Evolutionary conservation across 257 asterid species (phyloP), one percentile per base, ranked within the genome.

Genomic region (Nicotiana tabacum): DNA sequence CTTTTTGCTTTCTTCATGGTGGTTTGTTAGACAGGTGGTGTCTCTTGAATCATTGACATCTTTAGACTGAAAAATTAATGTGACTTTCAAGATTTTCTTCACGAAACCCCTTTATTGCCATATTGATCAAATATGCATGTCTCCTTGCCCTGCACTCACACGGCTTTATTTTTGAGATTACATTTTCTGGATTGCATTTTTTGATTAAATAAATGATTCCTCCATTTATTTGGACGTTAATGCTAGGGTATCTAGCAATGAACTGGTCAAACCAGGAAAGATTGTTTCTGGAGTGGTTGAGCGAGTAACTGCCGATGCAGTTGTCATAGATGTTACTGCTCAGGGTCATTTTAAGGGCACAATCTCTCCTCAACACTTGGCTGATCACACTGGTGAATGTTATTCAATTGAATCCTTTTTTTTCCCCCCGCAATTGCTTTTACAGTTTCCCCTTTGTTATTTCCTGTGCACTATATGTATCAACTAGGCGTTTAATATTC

Each of bases 261-360:
- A 86, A 80, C 80, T 82, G 68, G 83, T 91, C 83, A 89, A 89
- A 80, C 91, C 90, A 61, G 98, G 99, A 80, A 93, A 89, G 85
- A 58, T 93, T 67, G 97, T 96, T 77, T 90, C 98, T 88, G 99
- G 98, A 87, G 88, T 90, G 85, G 97, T 94, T 68, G 96, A 91
- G 80, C 91, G 85, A 83, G 86, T 92, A 78, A 89, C 93, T 70
- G 89, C 97, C 30, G 83, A 86, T 79, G 88, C 91, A 57, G 82
- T 94, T 68, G 87, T 92, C 56, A 89, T 96, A 81, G 86, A 86
- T 60, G 83, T 96, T 81, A 84, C 83, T 82, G 86, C 83, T 83
- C 83, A 94, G 76, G 85, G 91, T 89, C 85, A 85, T 85, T 81
- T 88, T 78, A 94, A 91, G 89, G 98, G 99, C 81, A 90, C 92